Evolutionary conservation across 192 early-diverging fungal species (phyloP).

Genomic region (Coemansia asiatica): DNA sequence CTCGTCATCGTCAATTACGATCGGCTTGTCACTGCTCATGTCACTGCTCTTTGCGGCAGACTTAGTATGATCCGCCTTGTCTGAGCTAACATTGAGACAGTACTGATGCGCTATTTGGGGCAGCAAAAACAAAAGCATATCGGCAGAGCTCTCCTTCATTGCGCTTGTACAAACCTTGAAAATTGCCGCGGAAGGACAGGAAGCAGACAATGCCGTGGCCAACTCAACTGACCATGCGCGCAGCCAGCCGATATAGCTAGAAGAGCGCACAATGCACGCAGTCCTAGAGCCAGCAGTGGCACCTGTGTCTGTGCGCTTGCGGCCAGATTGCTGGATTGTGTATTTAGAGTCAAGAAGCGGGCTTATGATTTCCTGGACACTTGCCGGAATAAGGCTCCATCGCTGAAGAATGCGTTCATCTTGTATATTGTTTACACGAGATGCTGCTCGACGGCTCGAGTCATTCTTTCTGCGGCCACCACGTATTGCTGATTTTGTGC

Average conservation of each 20-base stretch:
- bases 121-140: constrained; percentile 37
- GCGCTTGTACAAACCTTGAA: constrained; percentile 41
- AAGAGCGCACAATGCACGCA: constrained; percentile 21
- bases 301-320: background rate
- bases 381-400: constrained; percentile 43
- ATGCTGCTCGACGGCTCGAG: constrained; percentile 2
- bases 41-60: background rate
- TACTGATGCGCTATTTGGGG: constrained; percentile 39
- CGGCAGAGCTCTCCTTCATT: constrained; percentile 37
- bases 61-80: background rate
- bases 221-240: constrained; percentile 41
- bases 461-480: constrained; percentile 11
- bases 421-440: background rate
- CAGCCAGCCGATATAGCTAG: constrained; percentile 34
- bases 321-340: constrained; percentile 33
- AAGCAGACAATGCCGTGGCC: constrained; percentile 9
- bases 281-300: background rate
- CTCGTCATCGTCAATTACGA: constrained; percentile 35
- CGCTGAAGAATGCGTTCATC: constrained; percentile 26
- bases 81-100: constrained; percentile 12
- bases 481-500: background rate
- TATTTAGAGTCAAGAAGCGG: constrained; percentile 53
- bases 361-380: constrained; percentile 22
- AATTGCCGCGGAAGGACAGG: constrained; percentile 12
- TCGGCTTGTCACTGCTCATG: constrained; percentile 5